Evolutionary conservation across 805 yeast species (phyloP), one percentile per base, ranked within the genome.

Genomic region (Yarrowia deformans): DNA sequence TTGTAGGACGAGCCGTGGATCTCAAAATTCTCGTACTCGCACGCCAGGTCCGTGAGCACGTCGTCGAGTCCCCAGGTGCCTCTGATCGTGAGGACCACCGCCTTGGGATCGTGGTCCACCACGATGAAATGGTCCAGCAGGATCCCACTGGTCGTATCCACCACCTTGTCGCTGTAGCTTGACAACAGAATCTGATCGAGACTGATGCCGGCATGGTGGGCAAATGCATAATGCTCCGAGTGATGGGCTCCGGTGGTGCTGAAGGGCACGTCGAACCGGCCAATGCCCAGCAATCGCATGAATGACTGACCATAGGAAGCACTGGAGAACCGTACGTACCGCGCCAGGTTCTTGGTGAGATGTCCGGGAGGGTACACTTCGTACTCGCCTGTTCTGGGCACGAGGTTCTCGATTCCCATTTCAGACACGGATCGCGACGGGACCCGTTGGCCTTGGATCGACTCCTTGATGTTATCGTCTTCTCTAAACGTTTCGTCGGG

Each of bases 271-370:
- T 72, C 74, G 12, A 72, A 70, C 34, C 70, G 66, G 32, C 76
- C 73, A 50, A 76, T 70, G 12, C 79, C 78, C 16, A 77, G 70
- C 16, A 77, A 69, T 18, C 76, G 70, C 75, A 77, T 73, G 63
- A 77, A 77, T 8, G 79, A 74, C 63, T 74, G 77, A 13, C 80
- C 80, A 61, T 77, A 77, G 8, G 79, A 75, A 2, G 79, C 80
- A 12, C 79, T 74, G 8, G 79, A 76, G 68, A 72, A 77, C 32
- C 77, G 70, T 66, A 75, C 74, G 61, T 75, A 77, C 54, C 74
- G 74, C 1, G 78, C 77, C 73, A 77, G 70, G 68, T 75, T 74
- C 52, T 70, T 68, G 34, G 76, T 72, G 23, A 74, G 68, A 49
- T 74, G 77, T 23, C 71, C 76, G 5, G 75, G 73, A 18, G 78